Conservation (phyloP, 108 stramenopile species). For the Cyclotella choctawhatcheeana region DNA sequence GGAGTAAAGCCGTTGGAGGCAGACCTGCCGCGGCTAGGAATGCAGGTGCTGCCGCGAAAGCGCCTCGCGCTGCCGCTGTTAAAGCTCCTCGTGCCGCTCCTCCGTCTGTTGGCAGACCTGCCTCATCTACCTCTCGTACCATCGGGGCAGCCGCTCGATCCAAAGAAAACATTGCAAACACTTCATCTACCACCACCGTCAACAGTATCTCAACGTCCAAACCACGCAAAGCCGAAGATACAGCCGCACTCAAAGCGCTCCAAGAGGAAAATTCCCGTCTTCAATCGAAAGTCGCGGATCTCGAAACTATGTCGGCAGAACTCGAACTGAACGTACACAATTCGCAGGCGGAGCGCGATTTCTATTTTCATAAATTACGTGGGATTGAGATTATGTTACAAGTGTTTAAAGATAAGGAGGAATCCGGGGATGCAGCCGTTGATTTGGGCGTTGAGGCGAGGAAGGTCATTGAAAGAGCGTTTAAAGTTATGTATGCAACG, state of each 20-base stretch:
- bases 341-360: slow-evolving; percentile 90
- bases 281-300: slow-evolving; percentile 55
- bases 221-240: slow-evolving; percentile 5
- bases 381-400: slow-evolving; percentile 94
- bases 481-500: slow-evolving; percentile 85
- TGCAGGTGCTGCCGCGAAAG: neutral
- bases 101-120: neutral
- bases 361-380: slow-evolving; percentile 97
- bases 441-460: slow-evolving; percentile 12
- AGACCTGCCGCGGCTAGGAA: neutral
- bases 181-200: slow-evolving; percentile 1
- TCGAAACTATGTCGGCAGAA: slow-evolving; percentile 53
- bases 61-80: slow-evolving; percentile 1
- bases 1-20: slow-evolving; percentile 26
- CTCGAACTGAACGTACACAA: slow-evolving; percentile 63
- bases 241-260: slow-evolving; percentile 16
- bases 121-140: slow-evolving; percentile 14
- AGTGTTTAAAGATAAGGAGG: slow-evolving; percentile 77
- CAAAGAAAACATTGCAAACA: slow-evolving; percentile 19
- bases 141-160: slow-evolving; percentile 4
- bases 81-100: neutral
- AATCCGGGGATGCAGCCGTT: slow-evolving; percentile 40
- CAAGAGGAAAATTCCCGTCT: slow-evolving; percentile 53
- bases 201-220: too few species aligned
- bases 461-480: slow-evolving; percentile 68